Conservation (phyloP, 345 rosid species). For the Salix dunnii region DNA sequence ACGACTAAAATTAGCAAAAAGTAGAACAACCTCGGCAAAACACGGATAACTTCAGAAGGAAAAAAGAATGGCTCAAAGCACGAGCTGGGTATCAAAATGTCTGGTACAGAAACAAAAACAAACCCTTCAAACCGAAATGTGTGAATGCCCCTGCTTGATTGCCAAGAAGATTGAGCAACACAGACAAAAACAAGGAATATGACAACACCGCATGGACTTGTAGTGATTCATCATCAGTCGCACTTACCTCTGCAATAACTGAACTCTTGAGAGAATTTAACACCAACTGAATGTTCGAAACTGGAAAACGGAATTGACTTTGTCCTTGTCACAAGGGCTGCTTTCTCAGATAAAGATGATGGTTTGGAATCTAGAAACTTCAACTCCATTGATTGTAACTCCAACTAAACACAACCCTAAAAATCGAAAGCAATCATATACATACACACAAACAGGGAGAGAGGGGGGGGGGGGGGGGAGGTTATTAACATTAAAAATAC, state of each 20-base stretch:
- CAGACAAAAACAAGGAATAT: background rate
- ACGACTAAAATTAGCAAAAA: background rate
- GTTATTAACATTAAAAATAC: background rate
- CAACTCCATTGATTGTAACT: slow-evolving; percentile 38
- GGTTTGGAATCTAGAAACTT: slow-evolving; percentile 30
- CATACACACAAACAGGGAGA: too few relatives aligned
- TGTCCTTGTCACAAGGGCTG: slow-evolving; percentile 22
- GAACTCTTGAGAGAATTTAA: slow-evolving; percentile 31
- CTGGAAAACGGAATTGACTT: slow-evolving; percentile 24
- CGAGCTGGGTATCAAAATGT: background rate
- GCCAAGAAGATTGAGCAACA: slow-evolving; percentile 3
- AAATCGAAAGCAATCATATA: background rate
- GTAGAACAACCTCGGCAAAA: background rate
- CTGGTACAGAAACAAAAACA: background rate
- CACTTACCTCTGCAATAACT: slow-evolving; percentile 36
- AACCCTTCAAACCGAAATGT: background rate
- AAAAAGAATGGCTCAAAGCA: background rate
- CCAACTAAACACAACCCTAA: slow-evolving; percentile 8
- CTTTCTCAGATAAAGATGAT: slow-evolving; percentile 32
- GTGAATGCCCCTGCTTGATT: slow-evolving; percentile 1
- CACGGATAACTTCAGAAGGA: background rate
- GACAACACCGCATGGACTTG: background rate
- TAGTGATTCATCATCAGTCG: background rate
- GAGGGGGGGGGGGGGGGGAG: too few relatives aligned
- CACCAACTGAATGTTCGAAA: slow-evolving; percentile 24